A percentile compares a stretch with the other conserved stretches of the same genome.
Conservation (phyloP, 2,329 filamentous ascomycete genomes). For the Botrytis medusae region DNA sequence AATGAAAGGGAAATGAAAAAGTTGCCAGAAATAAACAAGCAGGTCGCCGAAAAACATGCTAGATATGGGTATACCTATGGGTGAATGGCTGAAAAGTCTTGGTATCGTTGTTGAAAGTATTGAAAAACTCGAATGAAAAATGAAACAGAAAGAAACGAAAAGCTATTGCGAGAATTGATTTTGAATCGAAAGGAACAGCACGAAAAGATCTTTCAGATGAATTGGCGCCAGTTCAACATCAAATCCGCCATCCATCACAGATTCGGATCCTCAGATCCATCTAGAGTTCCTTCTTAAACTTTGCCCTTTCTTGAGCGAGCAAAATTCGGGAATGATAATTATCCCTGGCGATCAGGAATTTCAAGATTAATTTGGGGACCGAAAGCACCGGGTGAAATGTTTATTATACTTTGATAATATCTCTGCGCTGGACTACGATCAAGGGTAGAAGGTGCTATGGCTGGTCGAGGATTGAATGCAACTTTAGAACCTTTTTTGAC, state of each 20-base stretch:
- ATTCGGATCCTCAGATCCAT: background rate
- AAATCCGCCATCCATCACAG: background rate
- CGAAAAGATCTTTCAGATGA: background rate
- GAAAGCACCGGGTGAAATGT: background rate
- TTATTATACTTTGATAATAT: background rate
- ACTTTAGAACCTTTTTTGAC: background rate
- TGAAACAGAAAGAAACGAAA: background rate
- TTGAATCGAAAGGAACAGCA: background rate
- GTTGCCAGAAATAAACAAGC: background rate
- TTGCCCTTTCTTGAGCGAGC: background rate
- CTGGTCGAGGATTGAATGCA: background rate
- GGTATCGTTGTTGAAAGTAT: background rate
- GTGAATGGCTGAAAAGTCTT: background rate
- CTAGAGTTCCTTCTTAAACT: background rate
- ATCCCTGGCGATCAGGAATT: background rate
- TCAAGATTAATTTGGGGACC: background rate
- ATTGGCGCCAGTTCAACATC: accelerated
- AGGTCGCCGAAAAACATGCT: background rate
- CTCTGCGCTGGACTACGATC: background rate
- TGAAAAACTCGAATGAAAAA: background rate
- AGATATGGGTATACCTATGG: background rate
- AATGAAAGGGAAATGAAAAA: background rate
- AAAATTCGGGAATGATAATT: background rate
- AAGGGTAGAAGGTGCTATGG: background rate
- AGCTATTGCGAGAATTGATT: background rate